A percentile compares a stretch with the other conserved stretches of the same genome.
These are phyloP conservation scores for Volvariella volvacea DNA, from an alignment of 1,284 basidiomycete species.

Conservation along the genomic window DNA sequence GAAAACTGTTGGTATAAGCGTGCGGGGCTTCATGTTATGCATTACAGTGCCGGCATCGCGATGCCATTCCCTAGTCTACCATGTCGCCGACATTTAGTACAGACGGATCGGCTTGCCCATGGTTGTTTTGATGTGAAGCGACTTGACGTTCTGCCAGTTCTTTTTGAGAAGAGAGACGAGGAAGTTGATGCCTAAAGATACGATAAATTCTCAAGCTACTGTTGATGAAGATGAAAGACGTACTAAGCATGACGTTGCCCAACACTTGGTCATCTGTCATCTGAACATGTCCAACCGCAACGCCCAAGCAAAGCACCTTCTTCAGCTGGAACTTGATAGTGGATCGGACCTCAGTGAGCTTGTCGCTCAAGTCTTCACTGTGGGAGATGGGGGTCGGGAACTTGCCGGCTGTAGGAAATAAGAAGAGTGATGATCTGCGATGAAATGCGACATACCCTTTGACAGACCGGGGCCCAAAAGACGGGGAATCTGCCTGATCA, in stretches of 20 bases:
- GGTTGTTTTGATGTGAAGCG: constrained; percentile 96
- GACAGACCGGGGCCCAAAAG: constrained; percentile 98
- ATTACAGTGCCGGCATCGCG: constrained; percentile 38
- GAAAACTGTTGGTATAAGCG: constrained; percentile 84
- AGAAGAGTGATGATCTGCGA: not conserved
- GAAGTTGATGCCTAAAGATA: constrained; percentile 89
- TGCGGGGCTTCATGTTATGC: constrained; percentile 87
- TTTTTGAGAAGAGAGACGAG: constrained; percentile 99
- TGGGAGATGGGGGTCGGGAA: constrained; percentile 98
- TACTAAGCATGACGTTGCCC: constrained; percentile 94
- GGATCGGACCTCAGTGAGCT: constrained; percentile 93
- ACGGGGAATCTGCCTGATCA: constrained; percentile 99
- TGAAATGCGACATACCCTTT: constrained; percentile 57
- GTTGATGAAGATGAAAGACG: constrained; percentile 19
- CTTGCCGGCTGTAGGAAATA: constrained; percentile 80
- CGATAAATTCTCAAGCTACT: constrained; percentile 2
- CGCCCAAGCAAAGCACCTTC: constrained; percentile 99
- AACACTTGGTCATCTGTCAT: constrained; percentile 98
- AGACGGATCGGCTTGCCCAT: constrained; percentile 98
- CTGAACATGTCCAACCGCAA: constrained; percentile 95
- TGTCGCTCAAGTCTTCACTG: constrained; percentile 87
- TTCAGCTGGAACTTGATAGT: constrained; percentile 99
- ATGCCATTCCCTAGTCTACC: constrained; percentile 1
- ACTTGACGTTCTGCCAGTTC: constrained; percentile 99
- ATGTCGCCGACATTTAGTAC: constrained; percentile 50